Evolutionary conservation across 192 early-diverging fungal species (phyloP).

Genomic region (Dispira simplex): DNA sequence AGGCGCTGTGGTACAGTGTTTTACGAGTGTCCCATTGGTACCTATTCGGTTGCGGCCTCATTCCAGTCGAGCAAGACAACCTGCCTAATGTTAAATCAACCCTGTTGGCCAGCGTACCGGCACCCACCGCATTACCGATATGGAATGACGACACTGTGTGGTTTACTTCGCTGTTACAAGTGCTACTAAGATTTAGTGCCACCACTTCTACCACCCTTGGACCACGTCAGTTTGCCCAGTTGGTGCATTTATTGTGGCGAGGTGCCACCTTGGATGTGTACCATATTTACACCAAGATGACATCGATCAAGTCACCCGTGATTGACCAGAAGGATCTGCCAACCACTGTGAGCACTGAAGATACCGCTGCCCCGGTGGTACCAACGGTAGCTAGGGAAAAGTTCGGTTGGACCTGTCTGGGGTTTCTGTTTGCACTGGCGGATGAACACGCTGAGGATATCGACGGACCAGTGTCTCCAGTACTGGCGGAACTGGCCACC

Average conservation of each 20-base stretch:
- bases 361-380: neutral
- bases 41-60: too few species aligned
- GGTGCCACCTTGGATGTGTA: neutral
- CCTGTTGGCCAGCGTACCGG: too few species aligned
- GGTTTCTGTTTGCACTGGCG: neutral
- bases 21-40: too few species aligned
- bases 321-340: neutral
- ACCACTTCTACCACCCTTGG: neutral
- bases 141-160: too few species aligned
- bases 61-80: too few species aligned
- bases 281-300: neutral
- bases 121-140: too few species aligned
- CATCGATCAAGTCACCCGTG: neutral
- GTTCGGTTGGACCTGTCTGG: conserved; percentile 1
- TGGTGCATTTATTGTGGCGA: neutral
- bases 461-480: neutral
- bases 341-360: neutral
- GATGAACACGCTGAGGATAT: neutral
- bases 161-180: too few species aligned
- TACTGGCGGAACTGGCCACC: neutral
- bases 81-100: too few species aligned
- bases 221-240: neutral
- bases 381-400: neutral
- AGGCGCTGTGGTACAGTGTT: too few species aligned
- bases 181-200: neutral